These are phyloP conservation scores for Centella asiatica DNA, from an alignment of 129 eudicot genomes.

Conservation along the genomic window DNA sequence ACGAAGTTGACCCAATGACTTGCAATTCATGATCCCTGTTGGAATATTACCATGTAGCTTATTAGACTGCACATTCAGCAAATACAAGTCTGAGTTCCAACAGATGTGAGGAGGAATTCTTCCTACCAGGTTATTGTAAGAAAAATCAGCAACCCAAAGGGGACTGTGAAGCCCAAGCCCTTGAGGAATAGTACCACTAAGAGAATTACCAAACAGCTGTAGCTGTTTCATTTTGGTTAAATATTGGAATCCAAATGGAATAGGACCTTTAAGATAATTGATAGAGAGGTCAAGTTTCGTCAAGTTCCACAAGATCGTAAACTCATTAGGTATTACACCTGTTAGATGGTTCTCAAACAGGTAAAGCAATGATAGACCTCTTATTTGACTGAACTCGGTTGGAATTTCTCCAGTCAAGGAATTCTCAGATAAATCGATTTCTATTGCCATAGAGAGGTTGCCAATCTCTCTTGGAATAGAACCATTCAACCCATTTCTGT, in stretches of 20 bases:
- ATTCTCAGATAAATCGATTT: constrained; percentile 92
- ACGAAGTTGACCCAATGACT: constrained; percentile 66
- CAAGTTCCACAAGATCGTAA: constrained; percentile 50
- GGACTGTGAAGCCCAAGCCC: constrained; percentile 54
- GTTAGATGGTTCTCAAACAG: constrained; percentile 77
- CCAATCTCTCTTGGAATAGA: constrained; percentile 81
- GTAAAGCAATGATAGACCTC: constrained; percentile 48
- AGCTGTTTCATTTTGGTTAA: constrained; percentile 57
- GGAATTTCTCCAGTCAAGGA: constrained; percentile 70
- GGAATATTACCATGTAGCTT: constrained; percentile 69
- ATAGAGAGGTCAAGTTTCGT: constrained; percentile 77
- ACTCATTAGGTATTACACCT: constrained; percentile 66
- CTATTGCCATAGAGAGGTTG: constrained; percentile 62
- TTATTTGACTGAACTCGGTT: constrained; percentile 45
- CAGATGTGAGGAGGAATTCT: constrained; percentile 69
- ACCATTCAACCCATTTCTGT: constrained; percentile 75
- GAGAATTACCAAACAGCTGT: constrained; percentile 62
- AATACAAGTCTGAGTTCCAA: constrained; percentile 48
- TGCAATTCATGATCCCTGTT: constrained; percentile 47
- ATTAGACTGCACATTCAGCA: constrained; percentile 68
- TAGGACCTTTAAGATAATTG: constrained; percentile 64
- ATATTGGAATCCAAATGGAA: constrained; percentile 75
- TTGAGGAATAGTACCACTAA: constrained; percentile 76
- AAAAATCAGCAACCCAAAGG: constrained; percentile 90
- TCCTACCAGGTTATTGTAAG: constrained; percentile 57